Percentiles rank a stretch among this genome's conserved stretches.
Conservation (phyloP, 1,139 yeast species). For the Pneumocystis oryctolagi region DNA sequence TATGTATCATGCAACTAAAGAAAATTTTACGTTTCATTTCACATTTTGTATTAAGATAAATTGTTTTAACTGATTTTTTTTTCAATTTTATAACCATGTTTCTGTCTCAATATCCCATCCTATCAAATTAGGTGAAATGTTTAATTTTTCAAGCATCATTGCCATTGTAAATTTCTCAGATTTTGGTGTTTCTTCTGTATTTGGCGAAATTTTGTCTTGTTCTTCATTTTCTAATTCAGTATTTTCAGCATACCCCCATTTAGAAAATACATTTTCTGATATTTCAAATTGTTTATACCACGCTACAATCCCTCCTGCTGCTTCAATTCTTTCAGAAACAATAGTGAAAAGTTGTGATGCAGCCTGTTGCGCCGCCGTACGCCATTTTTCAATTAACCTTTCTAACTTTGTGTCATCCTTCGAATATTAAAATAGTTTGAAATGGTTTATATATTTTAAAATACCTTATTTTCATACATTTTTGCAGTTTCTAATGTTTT, state of each 20-base stretch:
- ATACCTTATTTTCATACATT: conserved; percentile 4
- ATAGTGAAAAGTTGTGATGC: conserved; percentile 4
- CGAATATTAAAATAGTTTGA: background rate
- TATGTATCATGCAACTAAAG: background rate
- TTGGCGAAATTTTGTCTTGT: background rate
- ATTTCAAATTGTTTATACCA: conserved; percentile 1
- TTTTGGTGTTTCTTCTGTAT: background rate
- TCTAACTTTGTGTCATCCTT: conserved; percentile 6
- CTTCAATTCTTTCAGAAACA: conserved; percentile 7
- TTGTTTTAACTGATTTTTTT: too few species aligned
- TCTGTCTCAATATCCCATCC: conserved; percentile 2
- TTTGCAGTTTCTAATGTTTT: conserved; percentile 3
- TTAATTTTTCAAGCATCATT: conserved; percentile 6
- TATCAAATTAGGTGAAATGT: conserved; percentile 6
- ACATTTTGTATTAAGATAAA: background rate
- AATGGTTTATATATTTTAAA: background rate
- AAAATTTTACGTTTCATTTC: background rate
- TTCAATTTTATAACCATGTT: background rate
- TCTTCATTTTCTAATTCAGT: background rate
- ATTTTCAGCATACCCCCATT: background rate
- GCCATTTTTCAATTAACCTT: conserved; percentile 3
- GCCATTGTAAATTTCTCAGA: conserved; percentile 7
- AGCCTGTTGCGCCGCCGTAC: conserved; percentile 7
- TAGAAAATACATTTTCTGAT: background rate
- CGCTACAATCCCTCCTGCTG: conserved; percentile 4